phyloP scores from a whole-genome alignment of 768 basidiomycete species.

The Lyophyllum atratum region DNA sequence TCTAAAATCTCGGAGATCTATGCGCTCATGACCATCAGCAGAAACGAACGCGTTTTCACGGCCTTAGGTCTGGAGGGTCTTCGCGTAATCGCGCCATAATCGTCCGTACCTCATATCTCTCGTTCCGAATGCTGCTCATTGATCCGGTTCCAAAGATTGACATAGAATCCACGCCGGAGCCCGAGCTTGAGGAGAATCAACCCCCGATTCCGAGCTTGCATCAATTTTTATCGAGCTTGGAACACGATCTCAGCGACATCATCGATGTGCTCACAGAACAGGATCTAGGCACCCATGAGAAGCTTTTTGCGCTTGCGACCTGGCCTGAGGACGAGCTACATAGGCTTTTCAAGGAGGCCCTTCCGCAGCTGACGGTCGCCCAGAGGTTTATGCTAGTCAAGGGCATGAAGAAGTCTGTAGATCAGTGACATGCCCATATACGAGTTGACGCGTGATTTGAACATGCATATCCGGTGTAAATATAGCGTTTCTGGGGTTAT shows the following conservation, averaged over 20 bases:
- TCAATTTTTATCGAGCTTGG: constrained; percentile 2
- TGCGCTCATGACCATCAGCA: too few relatives aligned
- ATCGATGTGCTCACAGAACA: not conserved
- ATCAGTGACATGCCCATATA: too few relatives aligned
- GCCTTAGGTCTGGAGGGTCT: too few relatives aligned
- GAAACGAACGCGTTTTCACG: too few relatives aligned
- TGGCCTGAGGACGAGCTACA: constrained; percentile 12
- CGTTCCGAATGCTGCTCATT: too few relatives aligned
- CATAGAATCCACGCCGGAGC: not conserved
- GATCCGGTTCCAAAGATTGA: not conserved
- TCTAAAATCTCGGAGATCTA: too few relatives aligned
- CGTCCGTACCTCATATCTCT: too few relatives aligned
- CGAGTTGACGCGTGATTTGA: too few relatives aligned
- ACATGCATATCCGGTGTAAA: too few relatives aligned
- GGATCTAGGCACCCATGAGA: constrained; percentile 6
- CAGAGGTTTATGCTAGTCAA: constrained; percentile 14
- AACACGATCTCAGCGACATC: constrained; percentile 5
- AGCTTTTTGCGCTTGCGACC: constrained; percentile 8
- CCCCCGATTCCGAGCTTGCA: not conserved
- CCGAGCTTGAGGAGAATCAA: not conserved
- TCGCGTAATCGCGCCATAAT: too few relatives aligned
- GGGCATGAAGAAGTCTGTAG: constrained; percentile 6
- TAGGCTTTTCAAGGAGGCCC: constrained; percentile 8
- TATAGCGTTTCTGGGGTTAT: too few relatives aligned
- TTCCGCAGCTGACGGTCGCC: constrained; percentile 7